Evolutionary conservation across 306 rosid species (phyloP).

Genomic region (Morella rubra): DNA sequence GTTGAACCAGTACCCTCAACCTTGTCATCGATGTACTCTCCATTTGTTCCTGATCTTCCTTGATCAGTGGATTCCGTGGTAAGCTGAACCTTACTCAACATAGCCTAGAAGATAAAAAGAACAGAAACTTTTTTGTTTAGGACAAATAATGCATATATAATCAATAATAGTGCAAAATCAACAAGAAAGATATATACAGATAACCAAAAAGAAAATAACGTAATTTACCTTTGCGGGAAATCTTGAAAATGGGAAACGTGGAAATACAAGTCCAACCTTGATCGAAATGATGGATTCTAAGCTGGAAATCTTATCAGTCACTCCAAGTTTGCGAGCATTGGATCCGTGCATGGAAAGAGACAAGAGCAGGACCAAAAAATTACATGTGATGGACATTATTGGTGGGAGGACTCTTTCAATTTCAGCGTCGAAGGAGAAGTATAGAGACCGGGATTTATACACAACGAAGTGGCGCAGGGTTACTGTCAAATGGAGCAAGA

Average conservation of each 20-base stretch:
- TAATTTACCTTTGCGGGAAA: too few species aligned
- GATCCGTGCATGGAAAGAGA: slow-evolving; percentile 33
- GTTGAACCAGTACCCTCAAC: slow-evolving; percentile 5
- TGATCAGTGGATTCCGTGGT: slow-evolving; percentile 9
- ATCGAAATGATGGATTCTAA: slow-evolving; percentile 5
- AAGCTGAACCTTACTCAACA: slow-evolving; percentile 11
- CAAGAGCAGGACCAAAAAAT: slow-evolving; percentile 30
- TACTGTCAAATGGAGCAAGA: too few species aligned
- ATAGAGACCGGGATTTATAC: background rate
- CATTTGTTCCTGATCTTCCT: slow-evolving; percentile 7
- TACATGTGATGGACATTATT: slow-evolving; percentile 27
- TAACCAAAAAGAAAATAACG: too few species aligned
- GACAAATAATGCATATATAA: background rate
- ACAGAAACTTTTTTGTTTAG: background rate
- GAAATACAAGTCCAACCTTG: slow-evolving; percentile 30
- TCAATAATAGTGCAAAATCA: background rate
- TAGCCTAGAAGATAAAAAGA: slow-evolving; percentile 5
- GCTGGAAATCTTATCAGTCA: slow-evolving; percentile 7
- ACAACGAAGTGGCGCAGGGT: background rate
- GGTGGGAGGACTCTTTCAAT: background rate
- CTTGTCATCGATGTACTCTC: background rate
- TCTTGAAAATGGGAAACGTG: background rate
- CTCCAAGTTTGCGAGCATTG: slow-evolving; percentile 42
- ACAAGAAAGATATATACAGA: background rate
- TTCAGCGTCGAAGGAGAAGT: background rate